Percentiles rank a stretch among this genome's conserved stretches.
Evolutionary conservation across 2,329 filamentous ascomycete species (phyloP).

Genomic region (Nigrospora oryzae): DNA sequence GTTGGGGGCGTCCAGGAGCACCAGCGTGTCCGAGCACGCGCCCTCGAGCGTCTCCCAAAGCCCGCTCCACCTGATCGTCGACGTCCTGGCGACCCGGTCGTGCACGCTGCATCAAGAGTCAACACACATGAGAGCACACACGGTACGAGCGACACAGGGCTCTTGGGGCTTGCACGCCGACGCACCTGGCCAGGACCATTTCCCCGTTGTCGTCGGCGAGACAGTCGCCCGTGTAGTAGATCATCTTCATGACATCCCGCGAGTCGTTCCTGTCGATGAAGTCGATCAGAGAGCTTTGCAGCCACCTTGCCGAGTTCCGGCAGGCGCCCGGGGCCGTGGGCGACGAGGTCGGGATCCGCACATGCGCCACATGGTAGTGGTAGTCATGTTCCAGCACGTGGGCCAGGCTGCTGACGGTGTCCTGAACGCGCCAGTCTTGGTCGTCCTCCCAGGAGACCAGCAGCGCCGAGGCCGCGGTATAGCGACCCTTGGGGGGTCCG

Average conservation of each 20-base stretch:
- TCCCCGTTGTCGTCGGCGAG: conserved; percentile 46
- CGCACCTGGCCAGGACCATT: conserved; percentile 49
- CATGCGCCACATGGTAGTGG: conserved; percentile 38
- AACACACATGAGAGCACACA: neutral
- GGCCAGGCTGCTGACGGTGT: conserved; percentile 37
- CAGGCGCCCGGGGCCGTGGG: conserved; percentile 26
- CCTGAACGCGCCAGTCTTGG: conserved; percentile 30
- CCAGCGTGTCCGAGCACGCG: conserved; percentile 44
- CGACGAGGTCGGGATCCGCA: conserved; percentile 37
- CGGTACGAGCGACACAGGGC: neutral
- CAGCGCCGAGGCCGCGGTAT: conserved; percentile 42
- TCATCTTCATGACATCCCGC: conserved; percentile 48
- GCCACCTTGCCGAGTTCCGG: conserved; percentile 44
- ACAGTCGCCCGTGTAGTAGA: conserved; percentile 49
- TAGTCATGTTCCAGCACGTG: conserved; percentile 44
- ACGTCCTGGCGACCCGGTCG: conserved; percentile 29
- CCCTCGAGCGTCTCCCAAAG: conserved; percentile 50
- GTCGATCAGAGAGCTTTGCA: conserved; percentile 39
- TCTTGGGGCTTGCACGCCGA: neutral
- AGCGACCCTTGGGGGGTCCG: conserved; percentile 41
- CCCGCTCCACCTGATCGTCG: conserved; percentile 44
- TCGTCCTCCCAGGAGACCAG: conserved; percentile 51
- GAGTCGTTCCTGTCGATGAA: conserved; percentile 46
- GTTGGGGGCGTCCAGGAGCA: conserved; percentile 51
- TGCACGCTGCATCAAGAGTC: conserved; percentile 30